Conservation (phyloP, 352 stramenopile species). For the Blastocystis sp. region DNA sequence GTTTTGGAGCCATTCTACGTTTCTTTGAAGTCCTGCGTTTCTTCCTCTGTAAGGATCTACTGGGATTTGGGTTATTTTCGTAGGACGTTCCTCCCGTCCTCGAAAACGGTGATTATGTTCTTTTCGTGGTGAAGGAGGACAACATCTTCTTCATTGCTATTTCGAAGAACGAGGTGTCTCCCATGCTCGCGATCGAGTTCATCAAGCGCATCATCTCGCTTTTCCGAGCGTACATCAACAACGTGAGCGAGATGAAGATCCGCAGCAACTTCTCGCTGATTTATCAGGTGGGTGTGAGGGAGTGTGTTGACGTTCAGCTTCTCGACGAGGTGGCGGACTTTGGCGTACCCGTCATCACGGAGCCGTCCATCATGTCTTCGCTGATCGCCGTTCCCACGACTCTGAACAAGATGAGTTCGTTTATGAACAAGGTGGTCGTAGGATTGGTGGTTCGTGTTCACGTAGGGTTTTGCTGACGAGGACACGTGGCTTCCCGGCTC, state of each 20-base stretch:
- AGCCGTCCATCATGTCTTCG: conserved; percentile 15
- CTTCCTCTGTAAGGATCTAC: background rate
- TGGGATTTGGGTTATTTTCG: background rate
- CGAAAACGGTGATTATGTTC: background rate
- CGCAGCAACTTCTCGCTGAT: conserved; percentile 6
- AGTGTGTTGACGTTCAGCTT: background rate
- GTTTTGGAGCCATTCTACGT: conserved; percentile 2
- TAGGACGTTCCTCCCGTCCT: conserved; percentile 18
- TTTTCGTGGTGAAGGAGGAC: background rate
- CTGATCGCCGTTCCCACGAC: background rate
- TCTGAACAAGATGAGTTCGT: background rate
- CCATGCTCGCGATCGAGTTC: background rate
- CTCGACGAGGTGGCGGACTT: conserved; percentile 19
- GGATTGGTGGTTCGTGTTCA: background rate
- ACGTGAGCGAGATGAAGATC: conserved; percentile 18
- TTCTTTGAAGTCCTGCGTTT: background rate
- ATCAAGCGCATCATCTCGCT: background rate
- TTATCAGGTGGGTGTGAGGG: background rate
- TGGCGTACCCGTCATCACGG: conserved; percentile 25
- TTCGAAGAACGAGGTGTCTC: background rate
- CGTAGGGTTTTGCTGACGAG: background rate
- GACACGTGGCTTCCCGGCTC: background rate
- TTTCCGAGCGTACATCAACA: background rate
- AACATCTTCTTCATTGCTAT: conserved; percentile 14
- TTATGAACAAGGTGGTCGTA: conserved; percentile 2